phyloP scores from a whole-genome alignment of 2,329 filamentous ascomycete genomes.

The Colletotrichum sp. region DNA sequence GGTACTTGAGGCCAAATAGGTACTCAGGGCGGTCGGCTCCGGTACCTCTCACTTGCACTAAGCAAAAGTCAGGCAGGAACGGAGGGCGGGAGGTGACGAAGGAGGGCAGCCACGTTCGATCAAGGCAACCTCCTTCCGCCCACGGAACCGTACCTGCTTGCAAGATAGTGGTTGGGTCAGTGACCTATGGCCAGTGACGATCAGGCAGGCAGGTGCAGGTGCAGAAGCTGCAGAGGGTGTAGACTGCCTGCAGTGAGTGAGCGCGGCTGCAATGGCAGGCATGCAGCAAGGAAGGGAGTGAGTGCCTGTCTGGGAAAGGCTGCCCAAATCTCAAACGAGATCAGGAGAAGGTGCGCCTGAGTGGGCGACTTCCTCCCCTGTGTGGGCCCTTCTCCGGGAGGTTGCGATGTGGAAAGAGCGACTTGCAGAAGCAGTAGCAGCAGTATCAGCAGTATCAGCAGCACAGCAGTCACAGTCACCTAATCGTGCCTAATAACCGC shows the following conservation, averaged over 20 bases:
- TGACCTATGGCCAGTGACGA: neutral
- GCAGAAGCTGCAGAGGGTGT: neutral
- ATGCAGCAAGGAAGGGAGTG: neutral
- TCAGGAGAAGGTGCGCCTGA: neutral
- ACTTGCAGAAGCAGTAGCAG: neutral
- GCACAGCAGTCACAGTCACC: neutral
- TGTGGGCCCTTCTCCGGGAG: neutral
- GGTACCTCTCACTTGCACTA: neutral
- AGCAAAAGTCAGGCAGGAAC: neutral
- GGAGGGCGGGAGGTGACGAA: slow-evolving; percentile 2
- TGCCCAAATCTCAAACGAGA: slow-evolving; percentile 1
- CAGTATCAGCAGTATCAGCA: no score
- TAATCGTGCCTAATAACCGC: neutral
- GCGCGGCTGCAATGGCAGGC: neutral
- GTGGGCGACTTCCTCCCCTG: neutral
- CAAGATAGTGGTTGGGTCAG: neutral
- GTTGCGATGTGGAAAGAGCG: neutral
- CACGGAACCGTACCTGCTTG: neutral
- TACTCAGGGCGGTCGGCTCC: neutral
- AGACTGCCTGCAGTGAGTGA: neutral
- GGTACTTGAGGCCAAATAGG: neutral
- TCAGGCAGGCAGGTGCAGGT: neutral
- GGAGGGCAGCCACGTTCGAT: neutral
- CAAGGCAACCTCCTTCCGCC: neutral
- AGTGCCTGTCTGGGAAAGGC: neutral